Evolutionary conservation across 2,329 filamentous ascomycete genomes (phyloP).

Genomic region (Monosporascus ibericus): DNA sequence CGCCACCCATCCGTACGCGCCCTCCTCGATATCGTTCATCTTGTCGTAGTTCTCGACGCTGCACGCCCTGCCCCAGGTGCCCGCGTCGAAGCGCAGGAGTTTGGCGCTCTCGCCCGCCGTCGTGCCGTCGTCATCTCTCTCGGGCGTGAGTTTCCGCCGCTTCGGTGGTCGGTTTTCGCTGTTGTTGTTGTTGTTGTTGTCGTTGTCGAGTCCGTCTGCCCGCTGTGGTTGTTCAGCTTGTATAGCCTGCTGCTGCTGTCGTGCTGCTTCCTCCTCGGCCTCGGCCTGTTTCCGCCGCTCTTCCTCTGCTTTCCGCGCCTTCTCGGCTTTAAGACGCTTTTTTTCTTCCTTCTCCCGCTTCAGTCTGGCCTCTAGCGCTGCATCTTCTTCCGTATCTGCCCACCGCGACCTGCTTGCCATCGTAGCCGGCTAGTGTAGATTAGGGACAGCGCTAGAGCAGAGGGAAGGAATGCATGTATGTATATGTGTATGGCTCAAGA

Average conservation of each 20-base stretch:
- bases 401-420: slow-evolving; percentile 76
- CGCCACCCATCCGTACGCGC: slow-evolving; percentile 91
- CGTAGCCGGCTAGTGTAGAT: neutral
- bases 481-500: neutral
- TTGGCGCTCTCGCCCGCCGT: slow-evolving; percentile 33
- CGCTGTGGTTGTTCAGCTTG: slow-evolving; percentile 17
- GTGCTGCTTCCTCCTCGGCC: slow-evolving; percentile 23
- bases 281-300: slow-evolving; percentile 30
- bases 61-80: slow-evolving; percentile 62
- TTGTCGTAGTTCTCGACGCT: slow-evolving; percentile 86
- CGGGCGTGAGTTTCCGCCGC: slow-evolving; percentile 53
- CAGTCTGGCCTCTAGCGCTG: slow-evolving; percentile 62
- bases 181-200: slow-evolving; percentile 23
- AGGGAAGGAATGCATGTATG: neutral
- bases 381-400: slow-evolving; percentile 80
- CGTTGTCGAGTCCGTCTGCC: slow-evolving; percentile 18
- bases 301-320: slow-evolving; percentile 61
- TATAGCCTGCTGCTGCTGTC: slow-evolving; percentile 18
- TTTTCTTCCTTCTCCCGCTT: slow-evolving; percentile 86
- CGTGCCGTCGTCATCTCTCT: slow-evolving; percentile 24
- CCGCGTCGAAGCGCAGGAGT: slow-evolving; percentile 65
- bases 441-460: too few species aligned
- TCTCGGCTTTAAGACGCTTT: slow-evolving; percentile 76
- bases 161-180: slow-evolving; percentile 42
- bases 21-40: slow-evolving; percentile 95